Percentiles rank a stretch among this genome's conserved stretches.
phyloP scores from a whole-genome alignment of 768 basidiomycete species.

The Sutorius australiensis region DNA sequence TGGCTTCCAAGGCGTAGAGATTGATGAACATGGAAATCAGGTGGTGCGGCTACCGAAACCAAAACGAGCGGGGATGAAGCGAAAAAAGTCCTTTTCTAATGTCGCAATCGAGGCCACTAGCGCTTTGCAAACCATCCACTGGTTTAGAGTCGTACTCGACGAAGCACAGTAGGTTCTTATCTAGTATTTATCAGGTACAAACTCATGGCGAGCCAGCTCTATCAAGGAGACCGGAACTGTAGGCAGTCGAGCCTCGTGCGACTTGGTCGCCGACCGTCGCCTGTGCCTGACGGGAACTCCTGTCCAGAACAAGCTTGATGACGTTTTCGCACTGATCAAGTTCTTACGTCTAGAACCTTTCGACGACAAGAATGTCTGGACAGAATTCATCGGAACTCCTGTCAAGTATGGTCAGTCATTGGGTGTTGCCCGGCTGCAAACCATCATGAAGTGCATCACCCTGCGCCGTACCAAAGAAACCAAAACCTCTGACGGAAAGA shows the following conservation, averaged over 20 bases:
- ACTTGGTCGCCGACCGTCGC: slow-evolving; percentile 88
- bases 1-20: slow-evolving; percentile 55
- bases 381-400: slow-evolving; percentile 85
- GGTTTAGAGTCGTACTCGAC: slow-evolving; percentile 93
- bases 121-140: slow-evolving; percentile 89
- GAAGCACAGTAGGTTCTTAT: slow-evolving; percentile 83
- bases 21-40: slow-evolving; percentile 66
- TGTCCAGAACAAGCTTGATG: slow-evolving; percentile 98
- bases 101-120: slow-evolving; percentile 55
- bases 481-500: slow-evolving; percentile 72
- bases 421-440: slow-evolving; percentile 90
- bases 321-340: slow-evolving; percentile 95
- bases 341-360: slow-evolving; percentile 90
- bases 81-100: slow-evolving; percentile 50
- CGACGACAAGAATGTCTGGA: slow-evolving; percentile 92
- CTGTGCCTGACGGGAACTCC: slow-evolving; percentile 97
- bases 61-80: slow-evolving; percentile 66
- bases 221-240: slow-evolving; percentile 97
- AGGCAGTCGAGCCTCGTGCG: slow-evolving; percentile 92
- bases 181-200: background rate
- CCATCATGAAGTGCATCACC: slow-evolving; percentile 95
- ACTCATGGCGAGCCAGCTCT: slow-evolving; percentile 49
- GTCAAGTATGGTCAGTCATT: slow-evolving; percentile 89
- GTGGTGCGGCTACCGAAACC: slow-evolving; percentile 56
- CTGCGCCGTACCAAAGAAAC: slow-evolving; percentile 95